Percentiles rank a stretch among this genome's conserved stretches.
Conservation (phyloP, 2,329 filamentous ascomycete species). For the Neonectria ditissima region DNA sequence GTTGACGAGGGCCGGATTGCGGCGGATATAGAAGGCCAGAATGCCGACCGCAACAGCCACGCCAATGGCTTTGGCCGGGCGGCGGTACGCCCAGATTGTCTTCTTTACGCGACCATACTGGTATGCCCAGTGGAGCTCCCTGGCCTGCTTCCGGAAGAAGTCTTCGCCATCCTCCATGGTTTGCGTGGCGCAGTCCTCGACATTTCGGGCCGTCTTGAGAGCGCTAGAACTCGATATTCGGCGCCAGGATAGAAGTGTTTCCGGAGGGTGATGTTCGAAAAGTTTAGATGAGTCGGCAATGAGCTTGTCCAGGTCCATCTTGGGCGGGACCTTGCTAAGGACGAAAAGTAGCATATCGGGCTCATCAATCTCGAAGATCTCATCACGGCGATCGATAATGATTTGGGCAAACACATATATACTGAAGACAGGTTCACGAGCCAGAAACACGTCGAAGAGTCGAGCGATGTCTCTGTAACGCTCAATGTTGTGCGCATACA, state of each 20-base stretch:
- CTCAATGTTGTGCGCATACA: conserved; percentile 97
- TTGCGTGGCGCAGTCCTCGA: conserved; percentile 63
- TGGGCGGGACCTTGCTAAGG: conserved; percentile 85
- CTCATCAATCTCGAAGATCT: conserved; percentile 92
- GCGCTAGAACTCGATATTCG: conserved; percentile 81
- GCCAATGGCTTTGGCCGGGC: conserved; percentile 70
- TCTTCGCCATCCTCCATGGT: conserved; percentile 73
- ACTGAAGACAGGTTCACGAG: conserved; percentile 86
- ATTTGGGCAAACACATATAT: conserved; percentile 95
- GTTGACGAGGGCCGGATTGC: conserved; percentile 51
- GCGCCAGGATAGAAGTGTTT: conserved; percentile 77
- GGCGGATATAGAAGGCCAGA: conserved; percentile 75
- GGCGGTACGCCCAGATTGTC: conserved; percentile 72
- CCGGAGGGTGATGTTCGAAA: conserved; percentile 76
- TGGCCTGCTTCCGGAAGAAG: conserved; percentile 78
- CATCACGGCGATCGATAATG: conserved; percentile 80
- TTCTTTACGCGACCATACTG: conserved; percentile 44
- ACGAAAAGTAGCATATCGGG: conserved; percentile 93
- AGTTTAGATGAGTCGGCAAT: conserved; percentile 75
- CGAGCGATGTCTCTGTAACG: conserved; percentile 89
- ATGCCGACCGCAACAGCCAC: conserved; percentile 75
- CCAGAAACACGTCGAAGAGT: conserved; percentile 91
- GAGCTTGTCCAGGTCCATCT: conserved; percentile 82
- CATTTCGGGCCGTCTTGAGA: conserved; percentile 81
- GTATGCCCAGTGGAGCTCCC: conserved; percentile 77